phyloP scores from a whole-genome alignment of 306 rosid genomes.

The Acacia crassicarpa region DNA sequence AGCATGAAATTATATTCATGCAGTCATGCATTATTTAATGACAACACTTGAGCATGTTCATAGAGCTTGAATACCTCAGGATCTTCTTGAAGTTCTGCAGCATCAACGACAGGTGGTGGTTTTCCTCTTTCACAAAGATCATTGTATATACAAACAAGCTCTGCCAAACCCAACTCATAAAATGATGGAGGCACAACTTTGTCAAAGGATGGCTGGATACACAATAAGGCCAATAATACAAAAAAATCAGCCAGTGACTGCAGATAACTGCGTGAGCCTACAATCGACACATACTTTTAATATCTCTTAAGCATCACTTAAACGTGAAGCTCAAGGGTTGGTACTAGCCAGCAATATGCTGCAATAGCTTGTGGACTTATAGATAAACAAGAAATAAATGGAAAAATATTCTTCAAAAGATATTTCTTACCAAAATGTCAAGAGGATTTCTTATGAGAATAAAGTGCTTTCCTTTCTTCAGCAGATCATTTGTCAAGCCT shows the following conservation, averaged over 20 bases:
- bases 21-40: slow-evolving; percentile 19
- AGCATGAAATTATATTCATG: slow-evolving; percentile 14
- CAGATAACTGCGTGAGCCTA: not conserved
- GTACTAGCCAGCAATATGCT: slow-evolving; percentile 6
- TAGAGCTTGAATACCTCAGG: slow-evolving; percentile 62
- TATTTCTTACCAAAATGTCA: slow-evolving; percentile 65
- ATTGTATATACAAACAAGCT: slow-evolving; percentile 58
- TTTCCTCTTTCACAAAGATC: slow-evolving; percentile 68
- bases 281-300: not conserved
- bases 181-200: slow-evolving; percentile 71
- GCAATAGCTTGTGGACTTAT: not conserved
- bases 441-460: slow-evolving; percentile 77
- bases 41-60: slow-evolving; percentile 23
- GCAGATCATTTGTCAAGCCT: slow-evolving; percentile 60
- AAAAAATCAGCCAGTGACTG: slow-evolving; percentile 15
- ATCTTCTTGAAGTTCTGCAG: slow-evolving; percentile 65
- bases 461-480: slow-evolving; percentile 80
- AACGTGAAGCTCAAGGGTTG: slow-evolving; percentile 10
- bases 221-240: slow-evolving; percentile 20
- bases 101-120: slow-evolving; percentile 67
- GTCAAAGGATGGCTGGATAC: slow-evolving; percentile 72
- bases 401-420: not conserved
- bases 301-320: slow-evolving; percentile 2
- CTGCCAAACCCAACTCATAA: slow-evolving; percentile 71
- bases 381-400: slow-evolving; percentile 13